phyloP scores from a whole-genome alignment of 2,329 filamentous ascomycete species.

The Knoxdaviesia proteae region DNA sequence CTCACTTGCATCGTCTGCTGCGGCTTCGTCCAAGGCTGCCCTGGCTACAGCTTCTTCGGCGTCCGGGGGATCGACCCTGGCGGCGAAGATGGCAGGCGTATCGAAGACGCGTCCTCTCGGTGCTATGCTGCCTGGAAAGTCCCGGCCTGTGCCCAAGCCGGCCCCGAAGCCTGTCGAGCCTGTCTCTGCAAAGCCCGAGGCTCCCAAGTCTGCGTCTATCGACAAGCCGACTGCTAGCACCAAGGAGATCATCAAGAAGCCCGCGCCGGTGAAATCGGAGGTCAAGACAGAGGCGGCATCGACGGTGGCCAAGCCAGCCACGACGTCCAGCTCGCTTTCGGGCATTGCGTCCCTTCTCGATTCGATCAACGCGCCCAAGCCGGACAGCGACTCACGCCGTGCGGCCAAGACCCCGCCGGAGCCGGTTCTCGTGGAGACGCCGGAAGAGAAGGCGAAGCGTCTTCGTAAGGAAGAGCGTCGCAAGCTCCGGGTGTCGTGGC shows the following conservation, averaged over 20 bases:
- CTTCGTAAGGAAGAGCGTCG: conserved; percentile 52
- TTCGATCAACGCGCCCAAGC: conserved; percentile 23
- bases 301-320: conserved; percentile 9
- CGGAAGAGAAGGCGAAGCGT: conserved; percentile 45
- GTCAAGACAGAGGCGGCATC: conserved; percentile 6
- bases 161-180: conserved; percentile 10
- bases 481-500: conserved; percentile 51
- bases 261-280: conserved; percentile 6
- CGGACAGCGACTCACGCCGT: conserved; percentile 6
- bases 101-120: conserved; percentile 8
- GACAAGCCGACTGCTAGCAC: no score
- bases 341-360: conserved; percentile 34
- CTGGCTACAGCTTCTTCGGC: no score
- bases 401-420: conserved; percentile 18
- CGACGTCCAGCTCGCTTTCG: conserved; percentile 18
- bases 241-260: conserved; percentile 1
- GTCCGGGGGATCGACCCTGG: no score
- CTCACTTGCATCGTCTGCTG: background rate
- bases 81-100: no score
- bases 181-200: conserved; percentile 7
- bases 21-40: conserved; percentile 11
- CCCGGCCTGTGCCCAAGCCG: conserved; percentile 21
- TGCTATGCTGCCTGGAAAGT: conserved; percentile 25
- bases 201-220: conserved; percentile 5
- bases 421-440: conserved; percentile 38